Evolutionary conservation across 352 stramenopile species (phyloP), one percentile per base, ranked within the genome.

Genomic region (Saprolegnia diclina): DNA sequence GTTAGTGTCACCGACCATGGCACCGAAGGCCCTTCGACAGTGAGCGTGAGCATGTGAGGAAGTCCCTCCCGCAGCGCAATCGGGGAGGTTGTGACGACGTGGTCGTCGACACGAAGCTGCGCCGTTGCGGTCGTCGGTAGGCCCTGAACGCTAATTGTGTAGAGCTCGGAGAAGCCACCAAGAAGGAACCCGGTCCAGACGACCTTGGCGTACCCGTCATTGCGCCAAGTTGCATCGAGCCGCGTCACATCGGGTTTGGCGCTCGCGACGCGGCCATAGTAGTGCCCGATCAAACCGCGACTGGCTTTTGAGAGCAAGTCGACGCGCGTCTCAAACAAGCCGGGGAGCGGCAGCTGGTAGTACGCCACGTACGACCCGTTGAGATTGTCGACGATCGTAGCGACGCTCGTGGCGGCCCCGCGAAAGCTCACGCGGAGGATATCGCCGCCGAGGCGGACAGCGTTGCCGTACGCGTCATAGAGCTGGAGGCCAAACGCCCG

Each of bases 241-340:
- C 35, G 46, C 37, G 11, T 54, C 5, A 42, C 13, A 19, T 69
- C 63, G 21, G 63, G 21, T 19, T n/a, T 22, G 13, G 35, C 19
- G 21, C 26, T 29, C 19, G 48, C 50, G 5, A 21, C 29, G 37
- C 19, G 18, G 29, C 71, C 50, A 45, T 78, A 87, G 54, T 87
- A 87, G 46, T 76, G 74, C 1, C 71, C 76, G 5, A 65, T 62
- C 3, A 88, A 65, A 0, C 77, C 79, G 24, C 56, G 65, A 4
- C 13, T 7, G 13, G 66, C 42, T 16, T 64, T 65, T 24, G 70
- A 72, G 35, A 76, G 73, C 5, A 89, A 70, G 35, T 72, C 26
- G 7, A 73, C 84, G 63, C 88, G 71, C 42, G 84, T 77, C 56
- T 89, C 74, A 64, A 85, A 87, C 1, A 68, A 10, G 0, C 80